These are phyloP conservation scores for Pyrenophora tritici-repentis DNA, from an alignment of 2,329 filamentous ascomycete species.

Conservation along the genomic window DNA sequence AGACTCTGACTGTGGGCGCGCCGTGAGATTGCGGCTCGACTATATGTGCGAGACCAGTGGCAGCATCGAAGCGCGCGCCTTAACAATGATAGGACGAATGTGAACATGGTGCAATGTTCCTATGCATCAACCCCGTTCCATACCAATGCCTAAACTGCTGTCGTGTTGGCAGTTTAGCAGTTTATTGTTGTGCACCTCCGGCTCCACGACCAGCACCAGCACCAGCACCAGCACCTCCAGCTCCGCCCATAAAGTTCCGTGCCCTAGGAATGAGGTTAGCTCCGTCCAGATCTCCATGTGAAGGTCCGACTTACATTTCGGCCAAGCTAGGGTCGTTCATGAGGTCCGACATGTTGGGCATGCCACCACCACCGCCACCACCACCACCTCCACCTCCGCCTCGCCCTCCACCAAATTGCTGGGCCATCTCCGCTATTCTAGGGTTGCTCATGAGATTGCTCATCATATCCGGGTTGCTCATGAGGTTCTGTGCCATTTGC, in stretches of 20 bases:
- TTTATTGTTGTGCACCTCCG: conserved; percentile 27
- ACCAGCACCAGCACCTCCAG: conserved; percentile 25
- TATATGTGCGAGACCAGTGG: not conserved
- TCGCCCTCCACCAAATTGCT: conserved; percentile 62
- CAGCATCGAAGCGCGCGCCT: not conserved
- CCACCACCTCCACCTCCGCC: conserved; percentile 66
- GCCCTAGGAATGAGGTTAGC: conserved; percentile 54
- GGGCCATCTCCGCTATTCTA: conserved; percentile 82
- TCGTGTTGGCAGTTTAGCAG: not conserved
- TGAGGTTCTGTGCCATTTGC: conserved; percentile 94
- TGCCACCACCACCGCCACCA: conserved; percentile 71
- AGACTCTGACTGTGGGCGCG: not conserved
- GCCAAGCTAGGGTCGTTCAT: conserved; percentile 94
- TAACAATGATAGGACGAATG: conserved; percentile 5
- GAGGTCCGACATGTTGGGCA: conserved; percentile 82
- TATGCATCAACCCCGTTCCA: conserved; percentile 18
- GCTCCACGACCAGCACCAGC: conserved; percentile 28
- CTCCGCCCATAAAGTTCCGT: conserved; percentile 67
- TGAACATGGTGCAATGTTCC: conserved; percentile 39
- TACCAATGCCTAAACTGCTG: not conserved
- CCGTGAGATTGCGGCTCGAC: not conserved
- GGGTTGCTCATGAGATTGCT: conserved; percentile 94
- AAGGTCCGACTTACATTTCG: conserved; percentile 74
- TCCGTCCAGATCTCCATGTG: not conserved
- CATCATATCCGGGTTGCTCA: conserved; percentile 95